These are phyloP conservation scores for Suillus clintonianus DNA, from an alignment of 768 basidiomycete species.

Conservation along the genomic window DNA sequence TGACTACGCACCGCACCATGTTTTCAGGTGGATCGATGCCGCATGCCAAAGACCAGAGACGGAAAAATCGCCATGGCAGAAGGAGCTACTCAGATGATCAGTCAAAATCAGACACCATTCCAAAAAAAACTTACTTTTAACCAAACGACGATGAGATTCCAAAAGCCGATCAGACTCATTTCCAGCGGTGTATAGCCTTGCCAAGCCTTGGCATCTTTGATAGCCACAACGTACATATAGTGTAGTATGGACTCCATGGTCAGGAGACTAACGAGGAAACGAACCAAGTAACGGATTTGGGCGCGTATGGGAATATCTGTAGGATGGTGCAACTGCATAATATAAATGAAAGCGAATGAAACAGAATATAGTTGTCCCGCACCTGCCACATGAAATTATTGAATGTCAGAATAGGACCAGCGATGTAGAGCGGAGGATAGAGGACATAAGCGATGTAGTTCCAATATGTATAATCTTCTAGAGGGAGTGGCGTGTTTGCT, in stretches of 20 bases:
- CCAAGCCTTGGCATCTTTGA: slow-evolving; percentile 90
- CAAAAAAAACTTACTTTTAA: slow-evolving; percentile 66
- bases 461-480: slow-evolving; percentile 59
- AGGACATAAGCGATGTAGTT: slow-evolving; percentile 86
- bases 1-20: slow-evolving; percentile 98
- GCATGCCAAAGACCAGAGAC: slow-evolving; percentile 86
- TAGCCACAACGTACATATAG: slow-evolving; percentile 95
- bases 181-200: slow-evolving; percentile 72
- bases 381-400: slow-evolving; percentile 97
- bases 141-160: slow-evolving; percentile 97
- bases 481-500: slow-evolving; percentile 52
- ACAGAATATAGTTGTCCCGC: slow-evolving; percentile 16
- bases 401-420: slow-evolving; percentile 94
- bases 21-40: slow-evolving; percentile 96
- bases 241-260: slow-evolving; percentile 93
- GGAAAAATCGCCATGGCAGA: slow-evolving; percentile 96
- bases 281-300: slow-evolving; percentile 58
- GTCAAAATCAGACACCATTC: background rate
- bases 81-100: slow-evolving; percentile 58
- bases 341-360: background rate
- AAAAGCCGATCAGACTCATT: slow-evolving; percentile 92
- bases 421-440: slow-evolving; percentile 94
- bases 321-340: slow-evolving; percentile 61
- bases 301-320: slow-evolving; percentile 40
- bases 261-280: slow-evolving; percentile 71